Percentiles rank a stretch among this genome's conserved stretches.
Conservation (phyloP, 768 basidiomycete species). For the Suillus cothurnatus region DNA sequence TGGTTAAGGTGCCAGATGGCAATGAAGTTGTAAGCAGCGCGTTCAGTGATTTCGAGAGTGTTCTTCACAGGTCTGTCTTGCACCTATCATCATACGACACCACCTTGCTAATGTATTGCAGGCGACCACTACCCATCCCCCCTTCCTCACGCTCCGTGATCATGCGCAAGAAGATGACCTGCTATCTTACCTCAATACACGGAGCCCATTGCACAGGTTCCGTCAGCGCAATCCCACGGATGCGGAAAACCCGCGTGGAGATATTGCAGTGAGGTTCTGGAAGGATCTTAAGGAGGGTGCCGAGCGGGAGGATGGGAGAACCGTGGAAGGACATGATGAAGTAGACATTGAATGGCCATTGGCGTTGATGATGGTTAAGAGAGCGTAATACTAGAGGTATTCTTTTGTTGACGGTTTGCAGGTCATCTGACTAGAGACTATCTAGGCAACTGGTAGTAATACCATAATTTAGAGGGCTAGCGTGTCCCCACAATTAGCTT, state of each 20-base stretch:
- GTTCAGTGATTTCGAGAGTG: constrained; percentile 47
- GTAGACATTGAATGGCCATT: constrained; percentile 45
- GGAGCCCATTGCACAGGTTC: constrained; percentile 69
- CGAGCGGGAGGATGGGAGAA: constrained; percentile 24
- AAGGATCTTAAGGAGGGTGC: constrained; percentile 48
- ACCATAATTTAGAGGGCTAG: background rate
- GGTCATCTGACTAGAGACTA: background rate
- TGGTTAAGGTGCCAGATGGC: constrained; percentile 69
- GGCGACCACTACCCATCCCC: constrained; percentile 43
- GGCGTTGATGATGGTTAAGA: constrained; percentile 28
- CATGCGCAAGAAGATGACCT: constrained; percentile 64
- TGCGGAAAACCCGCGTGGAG: constrained; percentile 47
- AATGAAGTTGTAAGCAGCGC: constrained; percentile 33
- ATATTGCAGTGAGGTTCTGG: constrained; percentile 68
- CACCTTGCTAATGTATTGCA: constrained; percentile 18
- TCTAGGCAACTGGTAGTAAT: too few species aligned
- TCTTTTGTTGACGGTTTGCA: background rate
- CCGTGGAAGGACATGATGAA: constrained; percentile 24
- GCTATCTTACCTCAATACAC: constrained; percentile 71
- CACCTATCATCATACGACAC: background rate
- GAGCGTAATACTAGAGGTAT: background rate
- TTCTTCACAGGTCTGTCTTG: constrained; percentile 56
- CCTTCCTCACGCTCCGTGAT: constrained; percentile 43
- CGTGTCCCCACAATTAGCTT: background rate
- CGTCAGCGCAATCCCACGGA: constrained; percentile 66